phyloP scores from a whole-genome alignment of 2,329 filamentous ascomycete genomes.

The Talaromyces atroroseus region DNA sequence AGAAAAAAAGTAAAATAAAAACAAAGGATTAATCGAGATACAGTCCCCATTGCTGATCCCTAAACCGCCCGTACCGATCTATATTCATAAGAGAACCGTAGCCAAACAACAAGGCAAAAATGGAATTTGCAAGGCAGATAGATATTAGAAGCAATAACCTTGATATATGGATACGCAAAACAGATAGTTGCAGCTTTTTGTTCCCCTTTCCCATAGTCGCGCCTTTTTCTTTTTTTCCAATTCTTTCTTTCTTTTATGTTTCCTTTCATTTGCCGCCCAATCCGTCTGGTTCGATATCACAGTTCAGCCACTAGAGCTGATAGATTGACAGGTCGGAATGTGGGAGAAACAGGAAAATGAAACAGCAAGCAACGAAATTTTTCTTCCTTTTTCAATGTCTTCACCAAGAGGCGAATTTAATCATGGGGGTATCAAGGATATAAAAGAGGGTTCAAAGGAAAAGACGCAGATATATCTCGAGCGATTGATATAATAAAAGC shows the following conservation, averaged over 20 bases:
- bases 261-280: not conserved
- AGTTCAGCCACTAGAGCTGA: not conserved
- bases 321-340: not conserved
- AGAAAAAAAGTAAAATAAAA: conserved; percentile 2
- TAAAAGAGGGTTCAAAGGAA: conserved; percentile 22
- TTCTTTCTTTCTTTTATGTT: not conserved
- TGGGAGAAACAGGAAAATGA: not conserved
- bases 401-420: conserved; percentile 8
- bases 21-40: not conserved
- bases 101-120: conserved; percentile 6
- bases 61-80: conserved; percentile 16
- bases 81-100: conserved; percentile 15
- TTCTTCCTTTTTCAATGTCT: conserved; percentile 8
- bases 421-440: conserved; percentile 15
- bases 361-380: conserved; percentile 1
- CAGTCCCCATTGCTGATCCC: conserved; percentile 12
- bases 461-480: conserved; percentile 10
- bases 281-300: not conserved
- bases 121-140: not conserved
- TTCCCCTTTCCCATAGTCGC: conserved; percentile 4
- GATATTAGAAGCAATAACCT: conserved; percentile 6
- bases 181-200: not conserved
- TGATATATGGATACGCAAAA: not conserved
- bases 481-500: not conserved
- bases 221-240: not conserved